These are phyloP conservation scores for Salix dunnii DNA, from an alignment of 345 rosid genomes.

Conservation along the genomic window DNA sequence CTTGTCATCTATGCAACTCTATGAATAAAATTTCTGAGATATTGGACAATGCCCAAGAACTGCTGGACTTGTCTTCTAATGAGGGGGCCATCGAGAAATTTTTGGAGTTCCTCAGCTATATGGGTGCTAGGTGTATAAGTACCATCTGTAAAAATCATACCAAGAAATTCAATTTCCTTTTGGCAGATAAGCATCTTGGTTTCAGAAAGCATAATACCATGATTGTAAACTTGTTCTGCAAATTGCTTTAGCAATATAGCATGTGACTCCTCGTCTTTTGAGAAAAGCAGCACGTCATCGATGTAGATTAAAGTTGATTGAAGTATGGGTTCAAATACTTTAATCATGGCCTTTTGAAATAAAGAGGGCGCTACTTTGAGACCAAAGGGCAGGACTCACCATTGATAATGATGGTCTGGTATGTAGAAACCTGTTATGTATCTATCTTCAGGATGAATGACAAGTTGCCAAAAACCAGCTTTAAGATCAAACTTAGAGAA, in stretches of 20 bases:
- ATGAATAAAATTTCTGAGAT: background rate
- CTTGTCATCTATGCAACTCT: too few relatives aligned
- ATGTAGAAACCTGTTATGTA: too few relatives aligned
- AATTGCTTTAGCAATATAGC: background rate
- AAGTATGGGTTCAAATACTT: background rate
- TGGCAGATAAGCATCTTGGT: background rate
- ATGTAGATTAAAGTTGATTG: background rate
- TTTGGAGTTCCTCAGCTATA: too few relatives aligned
- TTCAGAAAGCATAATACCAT: background rate
- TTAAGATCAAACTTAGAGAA: background rate
- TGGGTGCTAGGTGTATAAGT: too few relatives aligned
- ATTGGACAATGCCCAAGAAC: background rate
- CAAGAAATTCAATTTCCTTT: background rate
- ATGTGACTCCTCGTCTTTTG: background rate
- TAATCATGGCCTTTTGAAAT: background rate
- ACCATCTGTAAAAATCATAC: background rate
- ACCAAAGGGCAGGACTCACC: background rate
- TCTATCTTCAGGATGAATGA: too few relatives aligned
- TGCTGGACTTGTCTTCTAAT: background rate
- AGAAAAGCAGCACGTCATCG: background rate
- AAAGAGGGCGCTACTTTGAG: background rate
- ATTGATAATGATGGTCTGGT: too few relatives aligned
- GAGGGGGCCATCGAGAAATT: background rate
- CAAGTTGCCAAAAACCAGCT: too few relatives aligned
- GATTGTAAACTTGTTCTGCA: background rate